A percentile compares a stretch with the other conserved stretches of the same genome.
These are phyloP conservation scores for Eucalyptus regnans DNA, from an alignment of 345 rosid genomes.

Conservation along the genomic window DNA sequence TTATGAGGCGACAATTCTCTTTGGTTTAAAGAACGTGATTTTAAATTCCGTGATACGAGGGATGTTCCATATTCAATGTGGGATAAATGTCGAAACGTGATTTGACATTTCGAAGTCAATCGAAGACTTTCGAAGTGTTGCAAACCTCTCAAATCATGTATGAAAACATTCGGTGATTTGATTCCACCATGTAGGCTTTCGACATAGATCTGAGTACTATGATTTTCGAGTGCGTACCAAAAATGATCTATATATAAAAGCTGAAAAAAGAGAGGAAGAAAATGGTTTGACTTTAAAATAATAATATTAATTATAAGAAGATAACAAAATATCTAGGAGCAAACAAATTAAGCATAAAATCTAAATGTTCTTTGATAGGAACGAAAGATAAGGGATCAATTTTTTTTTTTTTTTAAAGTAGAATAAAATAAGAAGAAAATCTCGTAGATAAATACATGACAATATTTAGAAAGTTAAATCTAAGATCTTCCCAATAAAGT, in stretches of 20 bases:
- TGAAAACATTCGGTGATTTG: background rate
- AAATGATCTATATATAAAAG: background rate
- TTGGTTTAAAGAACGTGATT: no score
- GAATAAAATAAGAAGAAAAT: background rate
- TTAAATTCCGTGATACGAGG: background rate
- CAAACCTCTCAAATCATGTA: accelerated
- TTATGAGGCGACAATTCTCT: accelerated
- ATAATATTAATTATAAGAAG: background rate
- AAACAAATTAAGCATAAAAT: background rate
- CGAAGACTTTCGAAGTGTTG: accelerated
- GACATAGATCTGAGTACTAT: background rate
- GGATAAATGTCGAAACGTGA: no score
- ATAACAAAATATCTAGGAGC: background rate
- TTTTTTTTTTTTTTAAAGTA: background rate
- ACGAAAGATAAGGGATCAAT: background rate
- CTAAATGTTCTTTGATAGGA: background rate
- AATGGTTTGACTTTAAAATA: background rate
- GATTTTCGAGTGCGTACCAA: accelerated
- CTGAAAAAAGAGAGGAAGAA: background rate
- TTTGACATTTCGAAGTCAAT: background rate
- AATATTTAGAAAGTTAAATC: background rate
- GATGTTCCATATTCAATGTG: accelerated
- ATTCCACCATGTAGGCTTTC: background rate
- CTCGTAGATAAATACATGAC: background rate
- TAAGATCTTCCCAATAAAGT: background rate